Conservation (phyloP, 208 protist genomes). For the Acanthamoeba divionensis region DNA sequence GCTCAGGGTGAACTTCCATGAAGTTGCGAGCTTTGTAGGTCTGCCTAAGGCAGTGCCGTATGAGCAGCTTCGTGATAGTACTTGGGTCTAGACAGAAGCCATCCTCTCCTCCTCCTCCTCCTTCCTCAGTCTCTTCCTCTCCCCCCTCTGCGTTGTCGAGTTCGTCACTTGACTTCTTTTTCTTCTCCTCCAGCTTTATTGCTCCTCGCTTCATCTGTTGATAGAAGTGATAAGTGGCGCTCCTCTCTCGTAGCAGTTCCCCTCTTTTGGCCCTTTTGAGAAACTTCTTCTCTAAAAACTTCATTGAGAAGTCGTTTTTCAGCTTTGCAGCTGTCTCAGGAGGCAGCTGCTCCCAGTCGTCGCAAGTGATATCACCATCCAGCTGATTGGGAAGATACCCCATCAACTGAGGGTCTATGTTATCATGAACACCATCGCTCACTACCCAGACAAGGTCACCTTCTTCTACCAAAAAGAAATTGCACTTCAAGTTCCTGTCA, state of each 20-base stretch:
- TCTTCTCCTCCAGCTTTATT: not conserved
- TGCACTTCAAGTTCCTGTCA: too few relatives aligned
- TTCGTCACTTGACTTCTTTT: not conserved
- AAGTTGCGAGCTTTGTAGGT: slow-evolving; percentile 7
- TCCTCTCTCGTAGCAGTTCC: not conserved
- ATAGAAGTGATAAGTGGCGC: not conserved
- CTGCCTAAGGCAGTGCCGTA: not conserved
- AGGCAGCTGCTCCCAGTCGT: not conserved
- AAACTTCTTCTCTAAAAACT: not conserved
- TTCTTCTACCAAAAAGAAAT: not conserved
- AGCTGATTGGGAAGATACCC: not conserved
- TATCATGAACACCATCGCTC: slow-evolving; percentile 54
- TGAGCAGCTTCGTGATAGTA: not conserved
- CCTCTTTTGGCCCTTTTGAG: not conserved
- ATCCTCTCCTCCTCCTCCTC: not conserved
- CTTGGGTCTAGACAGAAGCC: not conserved
- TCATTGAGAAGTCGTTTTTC: not conserved
- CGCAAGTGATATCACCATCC: not conserved
- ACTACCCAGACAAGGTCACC: slow-evolving; percentile 47
- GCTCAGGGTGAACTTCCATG: slow-evolving; percentile 46
- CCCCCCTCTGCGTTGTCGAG: not conserved
- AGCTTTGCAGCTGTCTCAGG: not conserved
- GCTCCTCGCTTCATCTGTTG: not conserved
- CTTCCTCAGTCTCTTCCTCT: not conserved
- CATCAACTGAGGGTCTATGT: slow-evolving; percentile 49